A percentile compares a stretch with the other conserved stretches of the same genome.
These are phyloP conservation scores for Ophiostoma piceae DNA, from an alignment of 2,329 filamentous ascomycete species.

Conservation along the genomic window DNA sequence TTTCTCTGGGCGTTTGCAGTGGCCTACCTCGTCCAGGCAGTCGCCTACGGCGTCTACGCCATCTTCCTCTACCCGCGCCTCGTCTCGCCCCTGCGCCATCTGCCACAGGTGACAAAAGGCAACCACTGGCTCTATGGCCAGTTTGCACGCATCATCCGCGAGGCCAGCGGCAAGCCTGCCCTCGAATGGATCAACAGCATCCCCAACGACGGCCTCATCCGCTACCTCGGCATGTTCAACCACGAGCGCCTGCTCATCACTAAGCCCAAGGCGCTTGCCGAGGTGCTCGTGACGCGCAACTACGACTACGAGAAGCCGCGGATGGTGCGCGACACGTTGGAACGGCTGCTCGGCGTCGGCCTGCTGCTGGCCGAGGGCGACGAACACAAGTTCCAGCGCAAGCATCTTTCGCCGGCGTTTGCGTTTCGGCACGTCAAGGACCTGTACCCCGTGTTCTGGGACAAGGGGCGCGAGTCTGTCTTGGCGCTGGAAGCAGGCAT, in stretches of 20 bases:
- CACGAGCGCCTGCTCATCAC: constrained; percentile 57
- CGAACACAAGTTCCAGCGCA: constrained; percentile 76
- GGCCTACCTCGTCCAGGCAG: constrained; percentile 36
- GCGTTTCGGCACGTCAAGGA: constrained; percentile 81
- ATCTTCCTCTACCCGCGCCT: constrained; percentile 46
- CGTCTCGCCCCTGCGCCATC: constrained; percentile 46
- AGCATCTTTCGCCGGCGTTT: constrained; percentile 75
- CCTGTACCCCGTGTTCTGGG: constrained; percentile 79
- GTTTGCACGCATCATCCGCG: constrained; percentile 36
- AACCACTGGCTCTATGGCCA: constrained; percentile 48
- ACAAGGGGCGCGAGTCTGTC: constrained; percentile 64
- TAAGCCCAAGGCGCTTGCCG: constrained; percentile 60
- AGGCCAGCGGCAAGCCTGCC: constrained; percentile 43
- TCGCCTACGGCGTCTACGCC: constrained; percentile 39
- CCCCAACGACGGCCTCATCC: constrained; percentile 63
- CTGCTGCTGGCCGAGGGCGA: constrained; percentile 83
- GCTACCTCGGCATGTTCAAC: constrained; percentile 60
- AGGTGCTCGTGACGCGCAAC: constrained; percentile 62
- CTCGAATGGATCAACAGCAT: constrained; percentile 46
- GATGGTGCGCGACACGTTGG: constrained; percentile 50
- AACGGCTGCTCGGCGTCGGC: constrained; percentile 62
- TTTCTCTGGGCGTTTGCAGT: constrained; percentile 35
- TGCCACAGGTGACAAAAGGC: constrained; percentile 41
- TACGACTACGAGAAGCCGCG: constrained; percentile 66
- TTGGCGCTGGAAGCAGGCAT: constrained; percentile 45